Evolutionary conservation across 257 asterid genomes (phyloP).

Genomic region (Gentiana straminea): DNA sequence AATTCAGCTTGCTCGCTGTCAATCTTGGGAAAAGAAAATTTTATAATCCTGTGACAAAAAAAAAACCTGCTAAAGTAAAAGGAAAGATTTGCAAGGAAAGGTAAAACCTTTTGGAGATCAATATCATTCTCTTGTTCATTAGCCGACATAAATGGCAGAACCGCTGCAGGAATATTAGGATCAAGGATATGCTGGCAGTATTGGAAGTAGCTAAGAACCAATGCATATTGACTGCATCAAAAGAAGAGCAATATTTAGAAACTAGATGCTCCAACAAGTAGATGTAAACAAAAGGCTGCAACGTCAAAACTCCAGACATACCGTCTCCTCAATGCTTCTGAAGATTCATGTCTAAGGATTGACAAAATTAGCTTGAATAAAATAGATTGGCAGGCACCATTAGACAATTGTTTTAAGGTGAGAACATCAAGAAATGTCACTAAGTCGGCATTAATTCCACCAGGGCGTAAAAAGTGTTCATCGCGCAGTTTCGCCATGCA

Average conservation of each 20-base stretch:
- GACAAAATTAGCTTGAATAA: constrained; percentile 85
- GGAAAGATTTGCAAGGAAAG: neutral
- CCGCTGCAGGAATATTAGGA: constrained; percentile 65
- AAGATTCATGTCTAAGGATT: constrained; percentile 76
- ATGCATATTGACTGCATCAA: constrained; percentile 78
- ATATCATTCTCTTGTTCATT: constrained; percentile 69
- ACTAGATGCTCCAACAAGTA: constrained; percentile 7
- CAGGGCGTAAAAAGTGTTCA: constrained; percentile 65
- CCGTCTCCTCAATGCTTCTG: constrained; percentile 96
- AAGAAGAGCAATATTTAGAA: constrained; percentile 20
- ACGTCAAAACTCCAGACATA: constrained; percentile 16
- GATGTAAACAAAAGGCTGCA: constrained; percentile 7
- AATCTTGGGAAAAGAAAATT: constrained; percentile 32
- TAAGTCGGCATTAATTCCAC: constrained; percentile 61
- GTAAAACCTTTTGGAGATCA: constrained; percentile 70
- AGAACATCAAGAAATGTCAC: constrained; percentile 68
- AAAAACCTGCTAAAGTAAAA: neutral
- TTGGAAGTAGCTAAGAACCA: constrained; percentile 91
- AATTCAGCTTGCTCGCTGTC: constrained; percentile 86
- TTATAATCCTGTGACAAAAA: neutral
- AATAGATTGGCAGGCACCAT: constrained; percentile 82
- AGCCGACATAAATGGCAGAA: constrained; percentile 61
- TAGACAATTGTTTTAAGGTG: constrained; percentile 62
- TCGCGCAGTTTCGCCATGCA: constrained; percentile 97
- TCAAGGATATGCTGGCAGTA: constrained; percentile 89